Evolutionary conservation across 768 basidiomycete species (phyloP), one percentile per base, ranked within the genome.

Genomic region (Sporobolomyces phaffii): DNA sequence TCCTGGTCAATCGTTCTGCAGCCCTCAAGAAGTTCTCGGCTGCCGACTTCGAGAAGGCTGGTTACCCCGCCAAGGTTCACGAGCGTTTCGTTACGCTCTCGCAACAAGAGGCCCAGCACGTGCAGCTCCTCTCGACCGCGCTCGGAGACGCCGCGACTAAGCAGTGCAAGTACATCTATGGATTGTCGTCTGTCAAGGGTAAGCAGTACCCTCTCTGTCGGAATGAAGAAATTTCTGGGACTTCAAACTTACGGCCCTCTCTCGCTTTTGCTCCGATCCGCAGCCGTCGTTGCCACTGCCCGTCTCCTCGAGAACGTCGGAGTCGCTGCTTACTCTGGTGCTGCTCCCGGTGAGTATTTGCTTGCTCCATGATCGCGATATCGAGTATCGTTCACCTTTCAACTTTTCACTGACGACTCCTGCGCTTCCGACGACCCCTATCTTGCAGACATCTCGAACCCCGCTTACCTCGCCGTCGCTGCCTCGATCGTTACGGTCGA

Each of bases 251-350:
- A n/a, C n/a, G n/a, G n/a, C n/a, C n/a, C n/a, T n/a, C n/a, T n/a
- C n/a, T n/a, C n/a, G n/a, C n/a, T n/a, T n/a, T n/a, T n/a, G n/a
- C n/a, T n/a, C n/a, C n/a, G n/a, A n/a, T n/a, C n/a, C n/a, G 29
- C 49, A 51, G n/a, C 54, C 15, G 62, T 26, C 40, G 47, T 64
- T 47, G 47, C 53, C 13, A 64, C 62, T 24, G 58, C 64, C 18
- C 59, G 60, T 31, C 59, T 66, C 40, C 60, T 66, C 53, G 65
- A 66, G 60, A 61, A 61, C 44, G 60, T 67, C 48, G 65, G 47
- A 49, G 59, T 38, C 47, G 59, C 59, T 26, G 59, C 50, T 18
- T 52, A 62, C 60, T 5, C 40, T 6, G 60, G 61, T 43, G 66
- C 66, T 15, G 66, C 60, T 2, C 36, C 54, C 34, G 66, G 62